Conservation (phyloP, 2,329 filamentous ascomycete genomes). For the Hypomyces perniciosus region DNA sequence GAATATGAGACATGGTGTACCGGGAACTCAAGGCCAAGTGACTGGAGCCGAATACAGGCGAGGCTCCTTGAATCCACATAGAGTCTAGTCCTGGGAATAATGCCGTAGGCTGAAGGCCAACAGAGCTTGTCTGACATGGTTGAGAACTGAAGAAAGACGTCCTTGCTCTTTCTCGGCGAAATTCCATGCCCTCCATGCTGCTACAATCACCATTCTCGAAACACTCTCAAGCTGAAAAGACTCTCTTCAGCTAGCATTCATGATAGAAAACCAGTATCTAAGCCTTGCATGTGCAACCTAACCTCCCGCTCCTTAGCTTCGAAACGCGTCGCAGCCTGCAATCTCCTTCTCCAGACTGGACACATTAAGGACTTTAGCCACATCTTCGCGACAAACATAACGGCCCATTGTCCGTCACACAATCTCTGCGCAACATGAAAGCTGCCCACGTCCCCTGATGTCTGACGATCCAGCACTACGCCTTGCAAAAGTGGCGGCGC, state of each 20-base stretch:
- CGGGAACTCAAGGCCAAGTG: slow-evolving; percentile 1
- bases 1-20: slow-evolving; percentile 8
- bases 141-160: not conserved
- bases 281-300: not conserved
- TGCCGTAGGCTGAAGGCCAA: not conserved
- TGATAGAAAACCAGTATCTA: not conserved
- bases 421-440: slow-evolving; percentile 6
- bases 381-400: not conserved
- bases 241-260: not conserved
- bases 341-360: not conserved
- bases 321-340: not conserved
- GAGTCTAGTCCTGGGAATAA: not conserved
- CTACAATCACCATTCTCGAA: not conserved
- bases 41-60: not conserved
- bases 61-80: not conserved
- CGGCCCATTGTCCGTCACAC: slow-evolving; percentile 2
- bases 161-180: not conserved
- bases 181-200: not conserved
- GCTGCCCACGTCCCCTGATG: slow-evolving; percentile 4
- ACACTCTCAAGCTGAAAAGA: not conserved
- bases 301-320: not conserved
- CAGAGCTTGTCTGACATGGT: too few species aligned
- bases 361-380: slow-evolving; percentile 14
- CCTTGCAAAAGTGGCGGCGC: not conserved
- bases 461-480: slow-evolving; percentile 4